phyloP scores from a whole-genome alignment of 495 filamentous ascomycete genomes.

The Talaromyces adpressus region DNA sequence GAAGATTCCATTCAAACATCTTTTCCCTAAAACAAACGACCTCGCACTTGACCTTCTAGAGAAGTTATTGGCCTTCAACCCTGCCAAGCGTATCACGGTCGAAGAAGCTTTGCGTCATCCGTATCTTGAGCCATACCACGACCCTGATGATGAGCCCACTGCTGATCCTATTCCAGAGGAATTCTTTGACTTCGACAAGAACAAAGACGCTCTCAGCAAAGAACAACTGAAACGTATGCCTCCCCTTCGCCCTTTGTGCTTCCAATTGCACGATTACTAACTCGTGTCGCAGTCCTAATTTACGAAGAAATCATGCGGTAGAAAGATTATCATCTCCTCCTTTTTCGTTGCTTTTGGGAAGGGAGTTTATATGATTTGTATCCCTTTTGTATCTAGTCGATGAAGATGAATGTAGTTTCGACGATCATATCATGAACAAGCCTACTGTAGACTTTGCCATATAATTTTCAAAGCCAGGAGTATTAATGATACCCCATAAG shows the following conservation, averaged over 20 bases:
- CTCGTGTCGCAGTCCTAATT: slow-evolving; percentile 61
- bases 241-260: slow-evolving; percentile 5
- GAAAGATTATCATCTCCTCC: slow-evolving; percentile 9
- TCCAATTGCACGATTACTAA: slow-evolving; percentile 1
- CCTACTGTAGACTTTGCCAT: too few species aligned
- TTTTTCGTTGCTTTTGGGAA: neutral
- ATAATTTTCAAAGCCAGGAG: too few species aligned
- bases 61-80: slow-evolving; percentile 95
- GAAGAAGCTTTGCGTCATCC: slow-evolving; percentile 96
- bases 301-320: slow-evolving; percentile 99
- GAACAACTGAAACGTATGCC: slow-evolving; percentile 87
- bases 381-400: neutral
- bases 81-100: slow-evolving; percentile 95
- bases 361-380: neutral
- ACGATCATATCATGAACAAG: neutral
- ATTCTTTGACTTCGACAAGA: slow-evolving; percentile 99
- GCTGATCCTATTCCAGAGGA: slow-evolving; percentile 94
- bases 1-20: slow-evolving; percentile 94
- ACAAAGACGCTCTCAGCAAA: slow-evolving; percentile 98
- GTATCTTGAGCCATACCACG: slow-evolving; percentile 97
- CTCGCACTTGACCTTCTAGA: slow-evolving; percentile 90
- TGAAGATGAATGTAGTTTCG: neutral
- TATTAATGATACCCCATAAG: too few species aligned
- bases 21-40: slow-evolving; percentile 97
- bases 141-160: slow-evolving; percentile 97